Evolutionary conservation across 805 yeast genomes (phyloP), one percentile per base, ranked within the genome.

Genomic region (Candida pini): DNA sequence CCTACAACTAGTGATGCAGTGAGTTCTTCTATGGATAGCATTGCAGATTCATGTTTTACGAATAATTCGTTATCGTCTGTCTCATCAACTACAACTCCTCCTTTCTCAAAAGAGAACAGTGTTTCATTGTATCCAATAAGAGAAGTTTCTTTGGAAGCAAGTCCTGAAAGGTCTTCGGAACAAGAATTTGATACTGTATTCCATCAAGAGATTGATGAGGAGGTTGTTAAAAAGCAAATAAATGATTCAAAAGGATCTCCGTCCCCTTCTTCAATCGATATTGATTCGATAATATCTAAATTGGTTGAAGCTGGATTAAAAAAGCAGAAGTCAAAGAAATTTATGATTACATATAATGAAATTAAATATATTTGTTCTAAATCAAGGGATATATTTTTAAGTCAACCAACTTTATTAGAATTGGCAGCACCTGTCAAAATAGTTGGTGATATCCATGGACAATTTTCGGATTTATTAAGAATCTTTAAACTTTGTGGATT

Each of bases 381-480:
- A 42, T 70, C 83, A 5, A 62, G 86, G 38, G 72, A 76, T 31
- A 64, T 80, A 13, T 78, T 81, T 36, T 50, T 79, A 54, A 64
- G 60, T 8, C 89, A 81, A 47, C 88, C 89, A 7, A 69, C 79
- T 22, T 54, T 81, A 34, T 62, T 81, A 40, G 75, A 77, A 44
- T 59, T 81, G 40, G 77, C 82, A 2, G 81, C 92, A 1, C 89
- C 92, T 0, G 90, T 83, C 4, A 84, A 84, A 54, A 74, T 84
- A 39, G 90, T 83, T 6, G 92, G 92, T 28, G 88, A 86, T 60
- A 80, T 84, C 36, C 92, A 84, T 58, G 94, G 81, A 3, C 81
- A 74, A 45, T 74, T 68, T 46, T 58, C 62, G 43, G 81, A 74
- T 51, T 62, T 74, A 43, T 52, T 73, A 26, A 54, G 81, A 34